phyloP scores from a whole-genome alignment of 768 basidiomycete genomes.

The Pholiota conissans region DNA sequence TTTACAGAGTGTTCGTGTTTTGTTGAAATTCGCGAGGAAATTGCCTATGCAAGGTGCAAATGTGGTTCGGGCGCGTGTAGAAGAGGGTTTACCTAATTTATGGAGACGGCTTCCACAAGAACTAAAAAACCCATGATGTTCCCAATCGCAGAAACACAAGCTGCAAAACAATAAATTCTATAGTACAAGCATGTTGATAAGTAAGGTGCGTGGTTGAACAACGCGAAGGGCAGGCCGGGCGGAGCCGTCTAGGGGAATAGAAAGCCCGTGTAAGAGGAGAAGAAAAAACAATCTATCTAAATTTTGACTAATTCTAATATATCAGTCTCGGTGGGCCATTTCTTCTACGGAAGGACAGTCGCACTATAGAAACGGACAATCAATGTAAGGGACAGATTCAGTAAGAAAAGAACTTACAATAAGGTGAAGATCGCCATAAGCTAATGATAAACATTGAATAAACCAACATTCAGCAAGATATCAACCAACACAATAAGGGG shows the following conservation, averaged over 20 bases:
- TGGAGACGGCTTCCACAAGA: constrained; percentile 26
- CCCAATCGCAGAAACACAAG: constrained; percentile 1
- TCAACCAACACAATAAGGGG: no score
- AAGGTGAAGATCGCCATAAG: constrained; percentile 91
- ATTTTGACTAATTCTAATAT: neutral
- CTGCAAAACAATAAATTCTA: constrained; percentile 10
- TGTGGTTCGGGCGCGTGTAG: constrained; percentile 47
- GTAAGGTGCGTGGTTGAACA: constrained; percentile 67
- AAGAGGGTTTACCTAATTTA: constrained; percentile 38
- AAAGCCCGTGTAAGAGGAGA: constrained; percentile 35
- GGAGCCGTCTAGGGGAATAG: constrained; percentile 52
- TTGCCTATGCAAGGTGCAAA: constrained; percentile 5
- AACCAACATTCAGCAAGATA: no score
- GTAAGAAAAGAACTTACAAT: constrained; percentile 53
- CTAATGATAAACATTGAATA: no score
- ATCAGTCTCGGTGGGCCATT: constrained; percentile 36
- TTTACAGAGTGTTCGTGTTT: constrained; percentile 46
- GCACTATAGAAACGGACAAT: constrained; percentile 47
- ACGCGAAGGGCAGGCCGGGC: constrained; percentile 40
- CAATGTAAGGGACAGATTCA: constrained; percentile 5
- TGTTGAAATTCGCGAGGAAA: constrained; percentile 54
- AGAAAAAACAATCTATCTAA: constrained; percentile 10
- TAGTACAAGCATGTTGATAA: constrained; percentile 21
- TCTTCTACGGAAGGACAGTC: constrained; percentile 89
- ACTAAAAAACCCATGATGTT: constrained; percentile 21